Percentiles rank a stretch among this genome's conserved stretches.
These are phyloP conservation scores for Gnomoniopsis smithogilvyi DNA, from an alignment of 2,329 filamentous ascomycete genomes.

Conservation along the genomic window DNA sequence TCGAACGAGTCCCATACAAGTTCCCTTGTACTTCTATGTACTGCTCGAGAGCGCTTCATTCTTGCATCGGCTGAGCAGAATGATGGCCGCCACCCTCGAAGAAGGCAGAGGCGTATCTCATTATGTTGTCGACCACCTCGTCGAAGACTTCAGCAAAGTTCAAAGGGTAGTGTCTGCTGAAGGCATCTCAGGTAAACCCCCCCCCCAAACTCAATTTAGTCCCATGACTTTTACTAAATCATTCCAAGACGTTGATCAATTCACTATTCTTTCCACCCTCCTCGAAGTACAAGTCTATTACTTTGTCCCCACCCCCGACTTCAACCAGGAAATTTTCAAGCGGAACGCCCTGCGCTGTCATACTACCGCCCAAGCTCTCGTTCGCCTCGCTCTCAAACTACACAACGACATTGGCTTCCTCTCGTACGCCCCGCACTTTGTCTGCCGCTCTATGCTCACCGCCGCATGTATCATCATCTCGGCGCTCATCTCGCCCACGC, in stretches of 20 bases:
- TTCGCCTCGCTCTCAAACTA: constrained; percentile 40
- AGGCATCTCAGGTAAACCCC: constrained; percentile 38
- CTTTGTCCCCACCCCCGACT: constrained; percentile 41
- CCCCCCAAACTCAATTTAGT: not conserved
- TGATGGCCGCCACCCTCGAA: constrained; percentile 44
- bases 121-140: constrained; percentile 44
- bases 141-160: constrained; percentile 50
- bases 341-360: constrained; percentile 45
- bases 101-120: constrained; percentile 44
- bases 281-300: constrained; percentile 54
- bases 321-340: constrained; percentile 36
- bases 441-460: constrained; percentile 44
- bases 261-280: constrained; percentile 45
- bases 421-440: constrained; percentile 46
- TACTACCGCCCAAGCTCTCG: constrained; percentile 43
- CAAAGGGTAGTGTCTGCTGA: constrained; percentile 42
- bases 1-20: constrained; percentile 33
- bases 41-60: constrained; percentile 50
- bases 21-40: constrained; percentile 43
- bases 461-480: constrained; percentile 44
- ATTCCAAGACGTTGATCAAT: constrained; percentile 41
- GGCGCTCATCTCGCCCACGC: constrained; percentile 42
- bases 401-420: constrained; percentile 39
- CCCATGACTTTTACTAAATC: not conserved
- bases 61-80: constrained; percentile 44